Conservation (phyloP, 2,329 filamentous ascomycete genomes). For the Calonectria montana region DNA sequence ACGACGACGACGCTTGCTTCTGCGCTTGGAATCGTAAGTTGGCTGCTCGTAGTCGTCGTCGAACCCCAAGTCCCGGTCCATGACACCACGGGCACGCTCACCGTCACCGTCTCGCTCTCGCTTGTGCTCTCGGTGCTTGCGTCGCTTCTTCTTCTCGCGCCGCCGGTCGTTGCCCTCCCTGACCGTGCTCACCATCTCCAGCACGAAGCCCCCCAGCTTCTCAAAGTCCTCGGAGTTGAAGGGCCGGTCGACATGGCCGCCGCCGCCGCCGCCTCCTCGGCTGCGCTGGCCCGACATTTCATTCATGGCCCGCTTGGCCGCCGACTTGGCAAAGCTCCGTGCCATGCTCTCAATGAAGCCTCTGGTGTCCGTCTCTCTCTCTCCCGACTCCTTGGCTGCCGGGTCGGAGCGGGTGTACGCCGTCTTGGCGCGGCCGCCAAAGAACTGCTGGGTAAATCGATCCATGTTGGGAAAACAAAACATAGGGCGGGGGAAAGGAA, state of each 20-base stretch:
- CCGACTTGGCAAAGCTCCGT: conserved; percentile 38
- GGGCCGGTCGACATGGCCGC: neutral
- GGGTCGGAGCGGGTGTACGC: neutral
- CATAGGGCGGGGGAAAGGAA: neutral
- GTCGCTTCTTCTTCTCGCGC: conserved; percentile 27
- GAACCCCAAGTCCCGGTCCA: conserved; percentile 10
- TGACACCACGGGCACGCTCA: neutral
- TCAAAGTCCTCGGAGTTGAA: conserved; percentile 37
- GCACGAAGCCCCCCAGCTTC: conserved; percentile 37
- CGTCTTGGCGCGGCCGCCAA: conserved; percentile 25
- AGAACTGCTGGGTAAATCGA: conserved; percentile 38
- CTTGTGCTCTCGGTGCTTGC: conserved; percentile 19
- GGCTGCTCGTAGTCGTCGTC: conserved; percentile 23
- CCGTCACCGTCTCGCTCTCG: conserved; percentile 16
- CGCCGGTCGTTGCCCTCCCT: conserved; percentile 16
- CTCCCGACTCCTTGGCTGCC: conserved; percentile 16
- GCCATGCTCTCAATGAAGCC: conserved; percentile 40
- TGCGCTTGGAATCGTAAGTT: conserved; percentile 31
- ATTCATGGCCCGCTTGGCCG: conserved; percentile 36
- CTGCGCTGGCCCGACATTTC: conserved; percentile 5
- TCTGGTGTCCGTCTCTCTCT: conserved; percentile 22
- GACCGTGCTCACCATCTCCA: conserved; percentile 33
- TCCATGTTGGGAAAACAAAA: conserved; percentile 27
- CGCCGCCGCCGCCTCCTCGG: conserved; percentile 12
- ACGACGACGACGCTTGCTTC: conserved; percentile 28